Evolutionary conservation across 2,329 filamentous ascomycete species (phyloP).

Genomic region (Fusarium camptoceras): DNA sequence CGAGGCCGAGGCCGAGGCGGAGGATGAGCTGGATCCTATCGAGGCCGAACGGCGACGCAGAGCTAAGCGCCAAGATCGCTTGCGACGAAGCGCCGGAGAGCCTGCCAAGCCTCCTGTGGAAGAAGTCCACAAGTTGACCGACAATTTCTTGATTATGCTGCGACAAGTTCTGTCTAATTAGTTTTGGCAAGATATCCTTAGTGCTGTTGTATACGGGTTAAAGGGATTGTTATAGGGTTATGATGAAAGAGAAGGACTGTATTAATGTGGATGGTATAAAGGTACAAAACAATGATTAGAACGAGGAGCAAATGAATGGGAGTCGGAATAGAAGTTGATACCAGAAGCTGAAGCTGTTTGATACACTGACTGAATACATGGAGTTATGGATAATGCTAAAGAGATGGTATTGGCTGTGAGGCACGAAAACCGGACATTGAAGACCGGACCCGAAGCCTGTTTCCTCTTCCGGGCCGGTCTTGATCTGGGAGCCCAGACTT

Average conservation of each 20-base stretch:
- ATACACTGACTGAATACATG: not conserved
- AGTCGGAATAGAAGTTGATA: conserved; percentile 7
- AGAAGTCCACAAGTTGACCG: conserved; percentile 83
- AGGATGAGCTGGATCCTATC: conserved; percentile 88
- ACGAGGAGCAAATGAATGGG: not conserved
- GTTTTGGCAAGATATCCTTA: conserved; percentile 30
- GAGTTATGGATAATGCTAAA: not conserved
- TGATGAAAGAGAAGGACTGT: conserved; percentile 8
- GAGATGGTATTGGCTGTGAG: not conserved
- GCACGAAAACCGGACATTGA: conserved; percentile 36
- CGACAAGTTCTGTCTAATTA: conserved; percentile 83
- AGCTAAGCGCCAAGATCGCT: conserved; percentile 80
- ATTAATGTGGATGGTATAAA: conserved; percentile 11
- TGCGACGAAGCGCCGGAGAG: conserved; percentile 85
- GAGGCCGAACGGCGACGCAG: conserved; percentile 84
- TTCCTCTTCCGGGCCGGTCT: conserved; percentile 23
- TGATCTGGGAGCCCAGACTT: not conserved
- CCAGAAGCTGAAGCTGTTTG: not conserved
- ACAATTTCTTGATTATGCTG: conserved; percentile 85
- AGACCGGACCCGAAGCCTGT: conserved; percentile 25
- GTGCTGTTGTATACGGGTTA: conserved; percentile 12
- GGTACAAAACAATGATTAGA: conserved; percentile 6
- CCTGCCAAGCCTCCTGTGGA: conserved; percentile 82
- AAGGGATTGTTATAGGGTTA: not conserved
- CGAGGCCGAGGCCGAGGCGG: conserved; percentile 76